phyloP scores from a whole-genome alignment of 345 rosid genomes.

The Euphorbia pulcherrima region DNA sequence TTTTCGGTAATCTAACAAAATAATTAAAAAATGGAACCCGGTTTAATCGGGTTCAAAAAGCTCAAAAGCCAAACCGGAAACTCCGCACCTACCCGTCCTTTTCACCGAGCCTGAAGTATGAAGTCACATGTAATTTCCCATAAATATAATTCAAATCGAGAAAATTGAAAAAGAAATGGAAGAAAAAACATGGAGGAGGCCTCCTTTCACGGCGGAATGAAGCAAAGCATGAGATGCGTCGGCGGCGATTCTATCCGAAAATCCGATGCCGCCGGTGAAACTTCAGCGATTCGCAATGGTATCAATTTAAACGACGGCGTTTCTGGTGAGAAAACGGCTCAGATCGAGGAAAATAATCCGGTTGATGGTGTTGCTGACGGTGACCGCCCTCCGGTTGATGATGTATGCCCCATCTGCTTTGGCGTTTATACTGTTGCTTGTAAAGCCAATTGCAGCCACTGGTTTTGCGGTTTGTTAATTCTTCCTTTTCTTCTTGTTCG shows the following conservation, averaged over 20 bases:
- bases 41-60: neutral
- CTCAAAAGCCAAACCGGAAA: neutral
- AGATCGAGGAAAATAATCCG: neutral
- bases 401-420: constrained; percentile 80
- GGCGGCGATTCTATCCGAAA: no score
- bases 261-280: no score
- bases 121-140: neutral
- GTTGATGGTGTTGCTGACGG: neutral
- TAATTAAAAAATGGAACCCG: neutral
- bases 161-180: neutral
- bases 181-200: neutral
- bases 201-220: neutral
- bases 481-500: constrained; percentile 28
- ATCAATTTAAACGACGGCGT: constrained; percentile 1
- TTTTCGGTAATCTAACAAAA: no score
- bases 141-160: neutral
- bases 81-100: neutral
- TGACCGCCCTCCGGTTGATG: constrained; percentile 59
- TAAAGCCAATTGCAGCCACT: constrained; percentile 75
- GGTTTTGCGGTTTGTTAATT: constrained; percentile 76
- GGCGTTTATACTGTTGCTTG: constrained; percentile 63
- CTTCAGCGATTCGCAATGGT: neutral
- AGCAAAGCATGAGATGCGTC: neutral
- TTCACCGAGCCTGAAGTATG: neutral
- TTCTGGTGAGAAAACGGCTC: constrained; percentile 9